A percentile compares a stretch with the other conserved stretches of the same genome.
phyloP scores from a whole-genome alignment of 2,329 filamentous ascomycete genomes.

The Aspergillus sp. region DNA sequence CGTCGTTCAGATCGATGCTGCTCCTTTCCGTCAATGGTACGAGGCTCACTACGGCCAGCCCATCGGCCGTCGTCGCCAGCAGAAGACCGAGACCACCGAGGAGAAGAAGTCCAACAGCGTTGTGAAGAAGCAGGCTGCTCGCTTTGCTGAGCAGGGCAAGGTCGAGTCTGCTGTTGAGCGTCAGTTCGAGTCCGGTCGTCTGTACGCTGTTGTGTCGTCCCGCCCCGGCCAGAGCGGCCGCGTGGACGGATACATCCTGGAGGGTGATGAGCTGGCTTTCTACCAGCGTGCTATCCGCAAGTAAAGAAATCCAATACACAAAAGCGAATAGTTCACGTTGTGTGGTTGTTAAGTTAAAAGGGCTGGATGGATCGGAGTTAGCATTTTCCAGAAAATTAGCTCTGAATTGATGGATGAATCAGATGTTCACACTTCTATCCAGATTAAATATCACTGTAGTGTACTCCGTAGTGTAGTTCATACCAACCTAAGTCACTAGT shows the following conservation, averaged over 20 bases:
- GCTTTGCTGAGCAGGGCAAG: constrained; percentile 83
- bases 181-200: constrained; percentile 98
- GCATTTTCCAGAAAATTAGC: constrained; percentile 7
- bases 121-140: constrained; percentile 92
- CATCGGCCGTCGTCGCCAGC: constrained; percentile 88
- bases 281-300: constrained; percentile 99
- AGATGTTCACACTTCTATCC: background rate
- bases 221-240: constrained; percentile 96
- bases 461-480: no score
- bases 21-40: constrained; percentile 99
- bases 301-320: constrained; percentile 57
- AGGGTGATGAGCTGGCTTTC: constrained; percentile 99
- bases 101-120: constrained; percentile 96
- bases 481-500: no score
- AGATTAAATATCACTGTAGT: no score
- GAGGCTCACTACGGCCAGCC: constrained; percentile 97
- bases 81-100: constrained; percentile 62
- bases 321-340: background rate
- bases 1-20: constrained; percentile 97
- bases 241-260: constrained; percentile 94
- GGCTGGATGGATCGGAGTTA: constrained; percentile 18
- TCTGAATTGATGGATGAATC: constrained; percentile 1
- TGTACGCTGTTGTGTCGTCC: constrained; percentile 90
- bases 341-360: constrained; percentile 16
- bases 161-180: constrained; percentile 89